These are phyloP conservation scores for Hypoxylon crocopeplum DNA, from an alignment of 495 filamentous ascomycete species.

Conservation along the genomic window DNA sequence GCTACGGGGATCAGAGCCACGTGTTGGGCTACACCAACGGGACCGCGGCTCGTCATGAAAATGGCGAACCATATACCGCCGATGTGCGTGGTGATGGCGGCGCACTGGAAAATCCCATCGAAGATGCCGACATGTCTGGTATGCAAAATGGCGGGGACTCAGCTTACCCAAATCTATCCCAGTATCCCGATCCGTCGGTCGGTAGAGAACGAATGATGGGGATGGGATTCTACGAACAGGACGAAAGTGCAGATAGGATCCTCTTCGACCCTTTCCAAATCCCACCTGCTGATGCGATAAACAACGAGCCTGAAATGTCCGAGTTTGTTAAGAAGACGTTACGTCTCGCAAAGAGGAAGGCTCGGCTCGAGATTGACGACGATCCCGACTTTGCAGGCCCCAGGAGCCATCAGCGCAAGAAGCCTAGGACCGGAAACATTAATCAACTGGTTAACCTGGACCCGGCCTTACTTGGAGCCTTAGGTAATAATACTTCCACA, in stretches of 20 bases:
- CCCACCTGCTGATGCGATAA: slow-evolving; percentile 48
- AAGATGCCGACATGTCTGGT: slow-evolving; percentile 41
- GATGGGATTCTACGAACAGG: slow-evolving; percentile 62
- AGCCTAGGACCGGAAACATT: slow-evolving; percentile 43
- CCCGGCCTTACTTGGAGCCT: slow-evolving; percentile 38
- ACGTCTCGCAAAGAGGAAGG: slow-evolving; percentile 53
- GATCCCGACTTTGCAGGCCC: slow-evolving; percentile 55
- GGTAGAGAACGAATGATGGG: slow-evolving; percentile 58
- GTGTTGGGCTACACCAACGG: slow-evolving; percentile 16
- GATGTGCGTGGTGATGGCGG: slow-evolving; percentile 5
- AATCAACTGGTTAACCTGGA: slow-evolving; percentile 44
- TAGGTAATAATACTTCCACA: slow-evolving; percentile 30
- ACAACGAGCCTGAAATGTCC: slow-evolving; percentile 51
- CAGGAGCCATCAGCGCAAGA: slow-evolving; percentile 47
- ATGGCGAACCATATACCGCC: slow-evolving; percentile 4
- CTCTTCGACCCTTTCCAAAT: slow-evolving; percentile 57
- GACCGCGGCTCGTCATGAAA: background rate
- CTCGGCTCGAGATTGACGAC: slow-evolving; percentile 51
- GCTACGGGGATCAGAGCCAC: slow-evolving; percentile 44
- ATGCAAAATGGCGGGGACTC: slow-evolving; percentile 36
- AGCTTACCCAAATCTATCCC: slow-evolving; percentile 41
- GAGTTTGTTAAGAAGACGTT: slow-evolving; percentile 57
- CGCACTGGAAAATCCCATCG: slow-evolving; percentile 16
- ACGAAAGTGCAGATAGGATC: slow-evolving; percentile 57
- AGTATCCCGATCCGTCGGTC: slow-evolving; percentile 57